phyloP scores from a whole-genome alignment of 306 rosid species.

The Castanospermum australe region DNA sequence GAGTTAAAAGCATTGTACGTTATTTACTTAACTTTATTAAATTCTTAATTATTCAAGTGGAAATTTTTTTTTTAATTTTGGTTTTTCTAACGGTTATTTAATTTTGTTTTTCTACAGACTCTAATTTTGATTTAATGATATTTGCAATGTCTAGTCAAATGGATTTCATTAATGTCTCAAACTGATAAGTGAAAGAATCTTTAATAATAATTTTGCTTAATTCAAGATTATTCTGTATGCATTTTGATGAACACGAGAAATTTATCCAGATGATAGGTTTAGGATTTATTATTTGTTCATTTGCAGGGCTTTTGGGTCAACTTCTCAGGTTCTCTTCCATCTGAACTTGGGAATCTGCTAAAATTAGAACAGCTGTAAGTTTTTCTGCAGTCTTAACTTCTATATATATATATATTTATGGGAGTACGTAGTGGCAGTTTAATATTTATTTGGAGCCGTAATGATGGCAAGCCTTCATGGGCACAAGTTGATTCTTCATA shows the following conservation, averaged over 20 bases:
- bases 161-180: background rate
- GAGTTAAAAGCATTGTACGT: constrained; percentile 50
- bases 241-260: background rate
- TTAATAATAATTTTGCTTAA: background rate
- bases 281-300: background rate
- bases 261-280: background rate
- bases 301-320: constrained; percentile 53
- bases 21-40: background rate
- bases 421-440: no score
- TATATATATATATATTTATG: background rate
- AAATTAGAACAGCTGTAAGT: constrained; percentile 62
- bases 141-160: background rate
- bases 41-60: no score
- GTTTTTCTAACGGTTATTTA: background rate
- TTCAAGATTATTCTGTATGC: background rate
- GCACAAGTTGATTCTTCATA: constrained; percentile 15
- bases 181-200: background rate
- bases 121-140: no score
- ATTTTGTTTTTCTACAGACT: background rate
- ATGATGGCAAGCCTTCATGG: constrained; percentile 16
- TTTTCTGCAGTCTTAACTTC: background rate
- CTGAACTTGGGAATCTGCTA: constrained; percentile 63
- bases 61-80: background rate
- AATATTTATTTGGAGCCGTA: background rate
- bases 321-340: constrained; percentile 73